Conservation (phyloP, 768 basidiomycete species). For the Tricholoma hemisulphureum region DNA sequence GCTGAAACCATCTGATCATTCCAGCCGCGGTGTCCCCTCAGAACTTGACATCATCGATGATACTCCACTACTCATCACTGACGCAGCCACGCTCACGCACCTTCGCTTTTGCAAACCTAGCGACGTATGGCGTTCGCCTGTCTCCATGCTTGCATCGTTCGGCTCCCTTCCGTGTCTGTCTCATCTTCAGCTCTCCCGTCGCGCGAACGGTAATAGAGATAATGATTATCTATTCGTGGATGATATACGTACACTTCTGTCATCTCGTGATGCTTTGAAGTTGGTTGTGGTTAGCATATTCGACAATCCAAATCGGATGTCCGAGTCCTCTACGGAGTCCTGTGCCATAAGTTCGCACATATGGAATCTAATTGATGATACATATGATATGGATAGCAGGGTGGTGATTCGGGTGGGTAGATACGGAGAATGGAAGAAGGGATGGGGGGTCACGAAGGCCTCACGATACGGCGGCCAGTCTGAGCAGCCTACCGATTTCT, state of each 20-base stretch:
- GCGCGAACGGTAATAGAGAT: conserved; percentile 38
- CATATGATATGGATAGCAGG: conserved; percentile 22
- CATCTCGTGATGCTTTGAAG: conserved; percentile 26
- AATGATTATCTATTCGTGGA: conserved; percentile 39
- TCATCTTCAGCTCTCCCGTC: conserved; percentile 40
- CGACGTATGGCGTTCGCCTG: conserved; percentile 35
- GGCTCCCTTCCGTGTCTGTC: conserved; percentile 35
- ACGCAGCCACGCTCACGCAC: conserved; percentile 30
- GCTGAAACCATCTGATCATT: too few species aligned
- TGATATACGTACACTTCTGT: conserved; percentile 31
- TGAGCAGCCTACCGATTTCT: conserved; percentile 18
- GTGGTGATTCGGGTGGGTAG: conserved; percentile 23
- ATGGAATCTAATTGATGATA: conserved; percentile 22
- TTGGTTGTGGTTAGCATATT: conserved; percentile 38
- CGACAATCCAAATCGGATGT: conserved; percentile 11
- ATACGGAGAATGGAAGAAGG: conserved; percentile 24
- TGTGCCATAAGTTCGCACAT: conserved; percentile 26
- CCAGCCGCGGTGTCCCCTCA: conserved; percentile 17
- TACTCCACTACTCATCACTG: conserved; percentile 1
- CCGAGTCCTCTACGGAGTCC: conserved; percentile 3
- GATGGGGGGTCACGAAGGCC: conserved; percentile 21
- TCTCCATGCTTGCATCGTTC: conserved; percentile 31
- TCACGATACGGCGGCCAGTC: conserved; percentile 18
- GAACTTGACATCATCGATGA: conserved; percentile 25
- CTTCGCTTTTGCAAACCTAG: conserved; percentile 41